Conservation (phyloP, 805 yeast species). For the Cyberlindnera mississippiensis region DNA sequence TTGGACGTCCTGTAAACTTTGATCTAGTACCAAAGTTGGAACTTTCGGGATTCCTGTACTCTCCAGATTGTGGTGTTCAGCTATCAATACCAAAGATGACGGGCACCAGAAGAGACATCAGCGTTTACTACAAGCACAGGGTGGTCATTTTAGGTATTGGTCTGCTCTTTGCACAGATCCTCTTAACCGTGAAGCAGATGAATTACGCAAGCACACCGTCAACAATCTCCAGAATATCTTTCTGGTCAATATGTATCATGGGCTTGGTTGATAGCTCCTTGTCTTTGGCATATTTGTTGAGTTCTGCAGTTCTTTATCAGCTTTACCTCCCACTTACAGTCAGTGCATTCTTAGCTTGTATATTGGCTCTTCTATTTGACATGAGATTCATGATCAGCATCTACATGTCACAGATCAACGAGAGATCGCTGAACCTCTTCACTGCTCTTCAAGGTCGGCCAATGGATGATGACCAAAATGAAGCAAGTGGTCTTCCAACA, state of each 20-base stretch:
- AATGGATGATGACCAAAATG: slow-evolving; percentile 29
- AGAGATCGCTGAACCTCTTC: slow-evolving; percentile 60
- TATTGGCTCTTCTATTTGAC: slow-evolving; percentile 70
- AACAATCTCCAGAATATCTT: slow-evolving; percentile 66
- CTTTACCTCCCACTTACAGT: slow-evolving; percentile 66
- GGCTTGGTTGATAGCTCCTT: slow-evolving; percentile 66
- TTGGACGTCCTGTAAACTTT: slow-evolving; percentile 69
- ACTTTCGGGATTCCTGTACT: slow-evolving; percentile 61
- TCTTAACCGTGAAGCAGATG: slow-evolving; percentile 54
- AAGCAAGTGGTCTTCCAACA: slow-evolving; percentile 14
- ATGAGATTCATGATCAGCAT: slow-evolving; percentile 68
- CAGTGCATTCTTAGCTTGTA: slow-evolving; percentile 63
- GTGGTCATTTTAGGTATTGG: slow-evolving; percentile 17
- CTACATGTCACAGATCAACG: slow-evolving; percentile 67
- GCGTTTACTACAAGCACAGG: slow-evolving; percentile 21
- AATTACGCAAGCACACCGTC: slow-evolving; percentile 74
- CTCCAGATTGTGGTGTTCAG: slow-evolving; percentile 83
- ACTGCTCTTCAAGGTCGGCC: slow-evolving; percentile 62
- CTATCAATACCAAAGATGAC: slow-evolving; percentile 34
- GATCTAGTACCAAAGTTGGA: slow-evolving; percentile 49
- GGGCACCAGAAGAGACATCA: slow-evolving; percentile 61
- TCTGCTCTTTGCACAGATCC: slow-evolving; percentile 28
- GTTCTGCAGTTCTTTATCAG: slow-evolving; percentile 50
- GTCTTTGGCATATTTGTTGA: slow-evolving; percentile 56
- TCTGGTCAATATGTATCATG: slow-evolving; percentile 62